Base-by-base conservation (phyloP, 805 yeast species). In the Kockiozyma suomiensis region DNA sequence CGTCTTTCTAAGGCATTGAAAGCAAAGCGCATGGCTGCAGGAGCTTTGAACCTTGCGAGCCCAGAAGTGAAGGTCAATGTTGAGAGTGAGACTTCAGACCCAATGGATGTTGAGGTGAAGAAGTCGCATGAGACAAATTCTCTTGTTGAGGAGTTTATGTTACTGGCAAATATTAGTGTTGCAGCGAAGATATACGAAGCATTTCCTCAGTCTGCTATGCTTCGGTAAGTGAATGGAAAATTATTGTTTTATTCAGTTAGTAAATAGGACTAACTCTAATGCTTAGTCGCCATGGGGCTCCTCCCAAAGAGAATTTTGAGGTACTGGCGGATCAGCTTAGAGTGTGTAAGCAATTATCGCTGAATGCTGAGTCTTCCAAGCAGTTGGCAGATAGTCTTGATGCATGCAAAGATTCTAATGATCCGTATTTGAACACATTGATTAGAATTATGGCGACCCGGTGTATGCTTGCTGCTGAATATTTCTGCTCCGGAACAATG, bases 391-490 rank as follows among this genome's bases (percentile, higher is more conserved):
- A 92, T 70, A 91, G 97, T 19, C 79, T 94, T 53, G 99, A 94
- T 72, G 81, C 89, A 59, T 90, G 97, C 75, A 83, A 77, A 35
- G 98, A 93, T 73, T 82, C 85, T 25, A 71, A 82, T 0, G 98
- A 94, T 73, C 87, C 92, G 5, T 94, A 90, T 71, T 90, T 94
- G 81, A 94, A 94, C 75, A 94, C 97, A 0, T 79, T 94, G 68
- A 80, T 93, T 5, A 85, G 99, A 74, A 94, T 94, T 66, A 87
- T 94, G 96, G 94, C 97, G 6, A 94, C 99, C 0, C 82, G 99
- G 70, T 93, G 98, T 76, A 94, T 94, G 99, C 90, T 91, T 88
- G 97, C 99, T 1, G 99, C 99, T 1, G 97, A 93, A 72, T 94
- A 94, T 72, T 94, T 94, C 77, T 85, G 96, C 10, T 84, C 97